Percentiles rank a stretch among this genome's conserved stretches.
Evolutionary conservation across 2,329 filamentous ascomycete genomes (phyloP).

Genomic region (Geosmithia morbida): DNA sequence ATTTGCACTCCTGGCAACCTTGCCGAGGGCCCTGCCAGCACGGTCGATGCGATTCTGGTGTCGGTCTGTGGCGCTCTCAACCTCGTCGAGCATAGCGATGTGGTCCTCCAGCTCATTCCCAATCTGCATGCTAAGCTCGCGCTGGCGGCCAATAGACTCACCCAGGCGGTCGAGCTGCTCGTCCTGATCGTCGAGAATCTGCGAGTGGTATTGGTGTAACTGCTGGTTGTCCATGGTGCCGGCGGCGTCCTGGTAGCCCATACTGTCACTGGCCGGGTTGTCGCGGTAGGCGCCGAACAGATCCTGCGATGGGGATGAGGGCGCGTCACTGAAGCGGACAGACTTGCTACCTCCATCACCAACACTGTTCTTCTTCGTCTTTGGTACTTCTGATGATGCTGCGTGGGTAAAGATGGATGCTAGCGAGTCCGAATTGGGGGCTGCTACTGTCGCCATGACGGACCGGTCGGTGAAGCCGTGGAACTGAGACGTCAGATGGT

Average conservation of each 20-base stretch:
- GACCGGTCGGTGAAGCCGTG: conserved; percentile 44
- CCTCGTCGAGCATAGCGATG: conserved; percentile 75
- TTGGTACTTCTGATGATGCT: conserved; percentile 30
- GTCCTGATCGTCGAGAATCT: conserved; percentile 78
- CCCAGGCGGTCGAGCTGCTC: conserved; percentile 81
- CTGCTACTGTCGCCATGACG: conserved; percentile 34
- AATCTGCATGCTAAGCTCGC: conserved; percentile 89
- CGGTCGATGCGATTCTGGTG: conserved; percentile 65
- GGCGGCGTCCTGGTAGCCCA: conserved; percentile 47
- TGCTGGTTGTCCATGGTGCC: conserved; percentile 61
- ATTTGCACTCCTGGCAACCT: conserved; percentile 57
- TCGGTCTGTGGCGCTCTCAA: conserved; percentile 69
- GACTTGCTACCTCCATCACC: conserved; percentile 41
- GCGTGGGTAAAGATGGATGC: conserved; percentile 51
- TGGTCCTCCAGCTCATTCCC: conserved; percentile 91
- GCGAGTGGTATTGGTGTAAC: conserved; percentile 71
- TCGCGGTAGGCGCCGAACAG: conserved; percentile 49
- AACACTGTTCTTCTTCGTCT: conserved; percentile 37
- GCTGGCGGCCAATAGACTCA: conserved; percentile 74
- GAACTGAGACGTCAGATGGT: conserved; percentile 70
- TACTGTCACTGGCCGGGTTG: conserved; percentile 36
- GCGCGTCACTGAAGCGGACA: conserved; percentile 73
- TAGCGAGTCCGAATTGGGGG: conserved; percentile 51
- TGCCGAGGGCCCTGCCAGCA: conserved; percentile 57
- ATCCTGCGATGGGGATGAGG: conserved; percentile 17